Conservation (phyloP, 2,329 filamentous ascomycete genomes). For the Hirsutella minnesotensis region DNA sequence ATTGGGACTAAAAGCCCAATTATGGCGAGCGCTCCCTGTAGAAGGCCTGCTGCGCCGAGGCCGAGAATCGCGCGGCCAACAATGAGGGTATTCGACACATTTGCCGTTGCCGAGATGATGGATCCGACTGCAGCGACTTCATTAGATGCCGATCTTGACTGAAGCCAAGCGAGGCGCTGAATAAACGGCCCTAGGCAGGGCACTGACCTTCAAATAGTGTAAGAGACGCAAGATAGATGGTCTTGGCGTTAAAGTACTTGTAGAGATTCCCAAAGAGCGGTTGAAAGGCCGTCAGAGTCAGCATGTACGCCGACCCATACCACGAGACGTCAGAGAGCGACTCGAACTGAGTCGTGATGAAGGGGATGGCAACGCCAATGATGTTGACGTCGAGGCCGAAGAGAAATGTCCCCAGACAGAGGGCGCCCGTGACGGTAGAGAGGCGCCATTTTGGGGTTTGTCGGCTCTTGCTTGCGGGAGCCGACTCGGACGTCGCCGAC, state of each 20-base stretch:
- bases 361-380: slow-evolving; percentile 29
- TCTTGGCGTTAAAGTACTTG: slow-evolving; percentile 25
- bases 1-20: slow-evolving; percentile 30
- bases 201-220: too few relatives aligned
- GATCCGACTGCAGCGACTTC: slow-evolving; percentile 30
- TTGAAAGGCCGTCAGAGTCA: slow-evolving; percentile 15
- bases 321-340: slow-evolving; percentile 30
- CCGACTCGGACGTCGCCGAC: too few relatives aligned
- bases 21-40: slow-evolving; percentile 36
- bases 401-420: too few relatives aligned
- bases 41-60: slow-evolving; percentile 33
- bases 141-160: slow-evolving; percentile 20
- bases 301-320: slow-evolving; percentile 32
- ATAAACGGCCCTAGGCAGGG: too few relatives aligned
- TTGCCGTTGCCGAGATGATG: slow-evolving; percentile 28
- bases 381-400: slow-evolving; percentile 19
- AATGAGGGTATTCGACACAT: slow-evolving; percentile 8
- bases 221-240: too few relatives aligned
- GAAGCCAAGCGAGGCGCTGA: too few relatives aligned
- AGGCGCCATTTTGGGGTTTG: too few relatives aligned
- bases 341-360: slow-evolving; percentile 26
- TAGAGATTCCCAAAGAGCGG: slow-evolving; percentile 15
- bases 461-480: too few relatives aligned
- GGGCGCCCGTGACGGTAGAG: too few relatives aligned
- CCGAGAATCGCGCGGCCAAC: slow-evolving; percentile 33